Percentiles rank a stretch among this genome's conserved stretches.
phyloP scores from a whole-genome alignment of 148 eudicot genomes.

The Chenopodium suecicum region DNA sequence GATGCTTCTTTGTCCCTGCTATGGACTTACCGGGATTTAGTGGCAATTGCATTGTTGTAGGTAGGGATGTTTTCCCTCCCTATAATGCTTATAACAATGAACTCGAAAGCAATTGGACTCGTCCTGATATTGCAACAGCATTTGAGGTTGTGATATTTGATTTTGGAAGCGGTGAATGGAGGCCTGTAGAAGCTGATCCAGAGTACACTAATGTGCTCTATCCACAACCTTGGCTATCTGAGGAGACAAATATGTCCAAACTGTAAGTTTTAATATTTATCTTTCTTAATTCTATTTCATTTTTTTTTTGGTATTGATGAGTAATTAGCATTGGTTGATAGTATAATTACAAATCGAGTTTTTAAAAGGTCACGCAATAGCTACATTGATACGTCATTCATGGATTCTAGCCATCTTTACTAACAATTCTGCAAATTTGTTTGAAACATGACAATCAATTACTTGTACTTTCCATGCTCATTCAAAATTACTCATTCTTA shows the following conservation, averaged over 20 bases:
- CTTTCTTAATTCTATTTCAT: neutral
- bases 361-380: too few species aligned
- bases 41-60: neutral
- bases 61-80: neutral
- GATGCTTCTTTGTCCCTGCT: slow-evolving; percentile 1
- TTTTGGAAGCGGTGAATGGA: neutral
- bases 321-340: too few species aligned
- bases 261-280: neutral
- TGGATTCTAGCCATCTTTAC: too few species aligned
- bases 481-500: too few species aligned
- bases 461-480: too few species aligned
- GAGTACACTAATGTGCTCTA: neutral
- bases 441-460: too few species aligned
- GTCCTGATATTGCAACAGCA: neutral
- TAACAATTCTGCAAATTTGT: too few species aligned
- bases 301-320: too few species aligned
- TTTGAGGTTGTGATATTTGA: neutral
- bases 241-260: neutral
- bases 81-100: neutral
- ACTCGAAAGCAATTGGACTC: too few species aligned
- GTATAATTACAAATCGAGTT: too few species aligned
- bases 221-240: neutral
- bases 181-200: neutral
- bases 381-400: too few species aligned
- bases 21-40: neutral